Conservation (phyloP, 495 filamentous ascomycete genomes). For the Daldinia decipiens region DNA sequence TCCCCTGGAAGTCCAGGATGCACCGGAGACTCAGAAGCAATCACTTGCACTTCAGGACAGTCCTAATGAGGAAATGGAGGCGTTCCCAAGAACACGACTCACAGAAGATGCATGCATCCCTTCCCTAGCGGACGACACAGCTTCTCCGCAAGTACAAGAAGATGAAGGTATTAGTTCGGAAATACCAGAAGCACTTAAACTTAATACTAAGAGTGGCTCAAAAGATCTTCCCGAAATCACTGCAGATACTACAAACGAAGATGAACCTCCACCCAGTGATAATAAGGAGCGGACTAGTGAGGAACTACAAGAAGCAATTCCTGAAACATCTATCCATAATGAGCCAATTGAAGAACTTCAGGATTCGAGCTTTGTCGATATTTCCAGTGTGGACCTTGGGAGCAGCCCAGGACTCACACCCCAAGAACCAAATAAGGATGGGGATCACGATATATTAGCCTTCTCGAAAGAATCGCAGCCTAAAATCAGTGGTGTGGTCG, state of each 20-base stretch:
- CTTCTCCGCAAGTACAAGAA: constrained; percentile 6
- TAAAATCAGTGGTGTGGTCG: neutral
- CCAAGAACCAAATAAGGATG: constrained; percentile 6
- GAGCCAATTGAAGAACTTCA: neutral
- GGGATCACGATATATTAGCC: neutral
- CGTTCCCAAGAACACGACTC: constrained; percentile 11
- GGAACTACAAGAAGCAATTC: neutral
- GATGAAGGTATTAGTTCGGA: neutral
- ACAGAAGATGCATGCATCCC: neutral
- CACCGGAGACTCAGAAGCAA: constrained; percentile 5
- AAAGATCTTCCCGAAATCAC: neutral
- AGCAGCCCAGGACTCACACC: neutral
- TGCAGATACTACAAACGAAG: neutral
- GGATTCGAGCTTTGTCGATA: constrained; percentile 2
- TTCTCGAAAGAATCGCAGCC: neutral
- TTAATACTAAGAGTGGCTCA: neutral
- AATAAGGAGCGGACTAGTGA: neutral
- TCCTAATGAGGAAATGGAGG: constrained; percentile 9
- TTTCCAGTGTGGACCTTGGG: neutral
- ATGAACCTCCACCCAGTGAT: neutral
- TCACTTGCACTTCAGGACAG: neutral
- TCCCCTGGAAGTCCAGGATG: constrained; percentile 9
- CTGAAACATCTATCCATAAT: constrained; percentile 7
- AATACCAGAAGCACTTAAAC: neutral
- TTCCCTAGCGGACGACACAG: constrained; percentile 6